These are phyloP conservation scores for Colletotrichum sp. DNA, from an alignment of 2,329 filamentous ascomycete genomes.

Conservation along the genomic window DNA sequence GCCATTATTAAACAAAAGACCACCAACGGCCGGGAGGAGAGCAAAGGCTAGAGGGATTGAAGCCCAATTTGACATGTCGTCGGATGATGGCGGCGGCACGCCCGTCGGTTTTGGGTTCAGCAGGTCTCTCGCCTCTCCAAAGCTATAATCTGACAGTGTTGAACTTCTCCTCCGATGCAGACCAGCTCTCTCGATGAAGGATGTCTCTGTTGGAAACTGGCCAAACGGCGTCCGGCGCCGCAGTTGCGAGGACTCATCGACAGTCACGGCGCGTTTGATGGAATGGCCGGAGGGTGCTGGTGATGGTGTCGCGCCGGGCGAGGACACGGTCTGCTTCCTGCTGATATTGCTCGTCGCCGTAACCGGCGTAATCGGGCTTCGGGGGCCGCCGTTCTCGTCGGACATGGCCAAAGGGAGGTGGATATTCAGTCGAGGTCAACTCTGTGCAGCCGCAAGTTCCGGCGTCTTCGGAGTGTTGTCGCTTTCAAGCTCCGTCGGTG, in stretches of 20 bases:
- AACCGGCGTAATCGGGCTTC: slow-evolving; percentile 13
- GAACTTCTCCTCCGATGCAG: slow-evolving; percentile 70
- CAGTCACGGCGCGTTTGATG: slow-evolving; percentile 45
- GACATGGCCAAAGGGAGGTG: slow-evolving; percentile 2
- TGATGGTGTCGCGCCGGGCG: slow-evolving; percentile 8
- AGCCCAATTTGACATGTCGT: slow-evolving; percentile 67
- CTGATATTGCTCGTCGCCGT: slow-evolving; percentile 14
- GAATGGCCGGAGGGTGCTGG: slow-evolving; percentile 35
- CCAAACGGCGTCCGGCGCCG: slow-evolving; percentile 23
- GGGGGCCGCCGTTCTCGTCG: slow-evolving; percentile 11
- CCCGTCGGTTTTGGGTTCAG: slow-evolving; percentile 55
- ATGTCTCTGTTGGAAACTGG: slow-evolving; percentile 29
- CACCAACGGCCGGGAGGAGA: slow-evolving; percentile 83
- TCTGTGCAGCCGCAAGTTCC: not conserved
- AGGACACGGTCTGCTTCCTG: slow-evolving; percentile 18
- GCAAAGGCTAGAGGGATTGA: slow-evolving; percentile 84
- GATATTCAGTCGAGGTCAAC: not conserved
- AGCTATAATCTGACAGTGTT: slow-evolving; percentile 76
- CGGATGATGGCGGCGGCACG: not conserved
- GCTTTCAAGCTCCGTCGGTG: not conserved
- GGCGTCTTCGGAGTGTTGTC: not conserved
- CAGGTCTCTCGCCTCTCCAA: slow-evolving; percentile 73
- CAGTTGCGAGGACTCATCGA: slow-evolving; percentile 37
- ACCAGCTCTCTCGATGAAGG: slow-evolving; percentile 25
- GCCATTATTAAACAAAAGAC: slow-evolving; percentile 84